Evolutionary conservation across 495 filamentous ascomycete species (phyloP).

Genomic region (Jackrogersella minutella): DNA sequence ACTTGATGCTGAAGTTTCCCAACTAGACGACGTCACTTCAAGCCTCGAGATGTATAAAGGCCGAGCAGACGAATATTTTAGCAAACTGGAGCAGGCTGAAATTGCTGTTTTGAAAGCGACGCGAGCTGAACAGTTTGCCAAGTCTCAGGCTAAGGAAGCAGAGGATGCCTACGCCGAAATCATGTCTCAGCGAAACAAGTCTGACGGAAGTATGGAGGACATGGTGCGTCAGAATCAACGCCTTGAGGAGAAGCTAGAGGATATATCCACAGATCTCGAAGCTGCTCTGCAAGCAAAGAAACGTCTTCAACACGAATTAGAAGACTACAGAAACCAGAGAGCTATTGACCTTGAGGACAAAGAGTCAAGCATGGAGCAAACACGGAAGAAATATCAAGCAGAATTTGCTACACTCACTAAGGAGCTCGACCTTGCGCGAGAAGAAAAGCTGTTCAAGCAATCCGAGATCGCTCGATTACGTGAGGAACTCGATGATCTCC

Average conservation of each 20-base stretch:
- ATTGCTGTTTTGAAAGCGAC: conserved; percentile 92
- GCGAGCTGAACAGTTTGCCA: conserved; percentile 92
- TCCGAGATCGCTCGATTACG: conserved; percentile 77
- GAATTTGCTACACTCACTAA: conserved; percentile 89
- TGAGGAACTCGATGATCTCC: conserved; percentile 93
- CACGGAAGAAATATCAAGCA: conserved; percentile 93
- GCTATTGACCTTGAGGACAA: conserved; percentile 98
- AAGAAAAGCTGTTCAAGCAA: conserved; percentile 73
- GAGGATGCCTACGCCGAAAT: conserved; percentile 91
- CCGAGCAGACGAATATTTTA: conserved; percentile 95
- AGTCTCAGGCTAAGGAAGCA: conserved; percentile 83
- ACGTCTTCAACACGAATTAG: conserved; percentile 94
- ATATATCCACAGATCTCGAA: conserved; percentile 88
- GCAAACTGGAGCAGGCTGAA: conserved; percentile 96
- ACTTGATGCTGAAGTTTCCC: conserved; percentile 87
- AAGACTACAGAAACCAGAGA: conserved; percentile 94
- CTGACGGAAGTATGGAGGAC: conserved; percentile 89
- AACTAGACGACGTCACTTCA: conserved; percentile 81
- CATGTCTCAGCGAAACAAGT: conserved; percentile 90
- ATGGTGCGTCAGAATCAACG: conserved; percentile 88
- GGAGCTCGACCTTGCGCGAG: conserved; percentile 91
- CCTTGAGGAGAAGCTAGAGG: conserved; percentile 89
- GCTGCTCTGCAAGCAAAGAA: conserved; percentile 90
- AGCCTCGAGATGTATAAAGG: conserved; percentile 90
- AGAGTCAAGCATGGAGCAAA: conserved; percentile 95